Evolutionary conservation across 2,329 filamentous ascomycete genomes (phyloP), one percentile per base, ranked within the genome.

Genomic region (Endoconidiophora laricicola): DNA sequence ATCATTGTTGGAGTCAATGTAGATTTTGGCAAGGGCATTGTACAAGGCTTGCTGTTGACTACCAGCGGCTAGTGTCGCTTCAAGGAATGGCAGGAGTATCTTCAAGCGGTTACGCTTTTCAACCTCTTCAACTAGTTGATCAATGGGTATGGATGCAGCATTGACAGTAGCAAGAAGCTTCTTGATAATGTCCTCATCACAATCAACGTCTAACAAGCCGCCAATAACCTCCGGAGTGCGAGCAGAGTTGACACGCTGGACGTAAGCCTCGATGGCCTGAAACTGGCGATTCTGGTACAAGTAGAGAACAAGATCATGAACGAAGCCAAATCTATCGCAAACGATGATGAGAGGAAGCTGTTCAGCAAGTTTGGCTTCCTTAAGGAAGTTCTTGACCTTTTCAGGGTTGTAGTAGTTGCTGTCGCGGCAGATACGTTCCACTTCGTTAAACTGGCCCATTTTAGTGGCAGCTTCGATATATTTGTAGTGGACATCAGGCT

Each of bases 221-320:
- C 91, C 91, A 57, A 98, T 79, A 54, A 98, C 91, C 52, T 87
- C 84, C 4, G 91, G 91, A 4, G 93, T 91, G 58, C 91, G 75
- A 14, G 82, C 73, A 4, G 91, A 88, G 68, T 98, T 98, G 58
- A 98, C 88, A 42, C 86, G 83, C 71, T 98, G 91, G 24, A 98
- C 91, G 59, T 98, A 98, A 7, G 93, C 81, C 69, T 98, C 91
- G 56, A 98, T 98, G 1, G 91, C 94, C 69, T 94, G 87, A 76
- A 95, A 98, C 62, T 96, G 90, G 67, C 98, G 90, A 68, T 94
- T 94, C 73, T 96, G 91, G 72, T 98, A 98, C 6, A 98, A 78
- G 67, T 91, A 95, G 20, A 98, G 76, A 42, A 98, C 86, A 61
- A 98, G 68, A 61, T 98, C 91, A 61, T 98, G 91, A 40, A 96